Evolutionary conservation across 73 alveolate genomes (phyloP).

Genomic region (Stentor coeruleus): DNA sequence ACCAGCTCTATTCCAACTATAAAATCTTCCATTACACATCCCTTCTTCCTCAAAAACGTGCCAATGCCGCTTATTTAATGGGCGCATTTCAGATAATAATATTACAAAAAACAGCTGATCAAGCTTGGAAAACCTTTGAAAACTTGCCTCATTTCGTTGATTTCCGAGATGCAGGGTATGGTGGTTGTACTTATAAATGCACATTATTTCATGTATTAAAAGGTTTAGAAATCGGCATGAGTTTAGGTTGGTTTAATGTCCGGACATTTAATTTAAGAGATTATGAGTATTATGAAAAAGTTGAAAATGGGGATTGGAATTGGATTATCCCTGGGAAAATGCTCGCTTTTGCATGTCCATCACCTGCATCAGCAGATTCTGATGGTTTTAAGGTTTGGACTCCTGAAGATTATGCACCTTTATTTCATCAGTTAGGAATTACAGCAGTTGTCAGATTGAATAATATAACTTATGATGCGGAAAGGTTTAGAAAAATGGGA

Average conservation of each 20-base stretch:
- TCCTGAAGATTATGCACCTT: conserved; percentile 91
- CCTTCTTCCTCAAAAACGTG: conserved; percentile 72
- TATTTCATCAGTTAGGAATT: conserved; percentile 78
- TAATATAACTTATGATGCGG: conserved; percentile 64
- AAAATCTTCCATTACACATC: conserved; percentile 83
- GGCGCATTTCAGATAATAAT: conserved; percentile 82
- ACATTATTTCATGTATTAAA: conserved; percentile 72
- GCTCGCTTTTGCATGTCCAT: conserved; percentile 87
- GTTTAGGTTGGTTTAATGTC: conserved; percentile 83
- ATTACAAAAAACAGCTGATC: conserved; percentile 75
- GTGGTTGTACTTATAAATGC: conserved; percentile 83
- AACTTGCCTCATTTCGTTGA: conserved; percentile 58
- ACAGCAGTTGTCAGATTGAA: conserved; percentile 79
- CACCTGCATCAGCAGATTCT: conserved; percentile 53
- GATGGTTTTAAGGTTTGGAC: conserved; percentile 69
- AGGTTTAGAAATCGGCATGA: conserved; percentile 85
- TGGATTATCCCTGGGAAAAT: conserved; percentile 87
- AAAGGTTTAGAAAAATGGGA: conserved; percentile 57
- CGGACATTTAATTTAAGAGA: conserved; percentile 73
- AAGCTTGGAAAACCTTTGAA: conserved; percentile 75
- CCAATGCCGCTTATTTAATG: conserved; percentile 91
- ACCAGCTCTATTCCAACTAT: conserved; percentile 50
- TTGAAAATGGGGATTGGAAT: conserved; percentile 91
- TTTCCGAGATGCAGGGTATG: conserved; percentile 87
- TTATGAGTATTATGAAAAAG: conserved; percentile 89